These are phyloP conservation scores for Poa annua DNA, from an alignment of 176 grass and related monocot genomes.

Conservation along the genomic window DNA sequence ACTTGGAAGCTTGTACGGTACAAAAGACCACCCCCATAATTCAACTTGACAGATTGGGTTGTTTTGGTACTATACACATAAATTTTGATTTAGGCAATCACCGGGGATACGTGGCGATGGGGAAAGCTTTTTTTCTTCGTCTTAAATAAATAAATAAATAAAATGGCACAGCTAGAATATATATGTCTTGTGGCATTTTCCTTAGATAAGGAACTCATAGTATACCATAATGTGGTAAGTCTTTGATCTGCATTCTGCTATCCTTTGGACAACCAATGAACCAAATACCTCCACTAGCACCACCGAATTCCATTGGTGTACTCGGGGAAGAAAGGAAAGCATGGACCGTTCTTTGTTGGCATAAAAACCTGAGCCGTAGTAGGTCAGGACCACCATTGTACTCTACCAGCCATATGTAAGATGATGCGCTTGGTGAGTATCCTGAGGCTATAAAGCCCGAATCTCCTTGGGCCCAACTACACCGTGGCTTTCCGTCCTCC, in stretches of 20 bases:
- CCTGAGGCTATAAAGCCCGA: conserved; percentile 49
- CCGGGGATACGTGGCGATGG: neutral
- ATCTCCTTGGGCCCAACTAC: conserved; percentile 63
- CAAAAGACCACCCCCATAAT: neutral
- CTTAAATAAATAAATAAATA: neutral
- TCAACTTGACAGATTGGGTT: conserved; percentile 7
- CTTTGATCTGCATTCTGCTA: neutral
- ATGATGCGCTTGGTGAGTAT: conserved; percentile 45
- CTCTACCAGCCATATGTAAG: conserved; percentile 53
- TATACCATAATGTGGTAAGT: conserved; percentile 17
- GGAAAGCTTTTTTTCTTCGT: neutral
- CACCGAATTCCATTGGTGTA: conserved; percentile 21
- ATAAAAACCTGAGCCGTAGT: conserved; percentile 46
- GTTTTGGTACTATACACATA: neutral
- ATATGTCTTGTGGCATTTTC: neutral
- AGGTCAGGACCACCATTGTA: conserved; percentile 59
- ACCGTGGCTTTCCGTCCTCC: conserved; percentile 47
- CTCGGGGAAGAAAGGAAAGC: conserved; percentile 21
- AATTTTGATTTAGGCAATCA: neutral
- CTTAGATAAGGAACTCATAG: conserved; percentile 5
- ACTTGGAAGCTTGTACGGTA: conserved; percentile 33
- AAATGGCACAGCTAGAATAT: neutral
- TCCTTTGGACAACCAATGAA: neutral
- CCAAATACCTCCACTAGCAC: conserved; percentile 19
- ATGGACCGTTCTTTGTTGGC: conserved; percentile 36